A percentile compares a stretch with the other conserved stretches of the same genome.
Conservation (phyloP, 441 rosid species). For the Lepidium campestre region DNA sequence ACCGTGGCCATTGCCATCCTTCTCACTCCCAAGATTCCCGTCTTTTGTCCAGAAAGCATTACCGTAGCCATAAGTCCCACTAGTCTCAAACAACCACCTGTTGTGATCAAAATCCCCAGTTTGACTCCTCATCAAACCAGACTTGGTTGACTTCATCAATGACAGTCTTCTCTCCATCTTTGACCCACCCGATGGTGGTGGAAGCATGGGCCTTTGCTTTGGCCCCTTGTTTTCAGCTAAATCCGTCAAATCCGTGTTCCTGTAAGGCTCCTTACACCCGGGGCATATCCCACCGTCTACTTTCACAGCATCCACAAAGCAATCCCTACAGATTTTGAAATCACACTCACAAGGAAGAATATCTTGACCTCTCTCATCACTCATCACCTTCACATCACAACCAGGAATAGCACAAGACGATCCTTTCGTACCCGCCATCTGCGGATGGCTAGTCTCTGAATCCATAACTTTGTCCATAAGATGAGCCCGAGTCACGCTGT, state of each 20-base stretch:
- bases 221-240: slow-evolving; percentile 37
- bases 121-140: slow-evolving; percentile 83
- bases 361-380: slow-evolving; percentile 80
- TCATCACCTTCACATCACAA: slow-evolving; percentile 90
- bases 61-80: slow-evolving; percentile 87
- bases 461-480: slow-evolving; percentile 91
- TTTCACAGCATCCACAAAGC: slow-evolving; percentile 83
- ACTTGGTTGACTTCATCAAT: slow-evolving; percentile 76
- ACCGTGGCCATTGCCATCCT: slow-evolving; percentile 37
- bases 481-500: slow-evolving; percentile 85
- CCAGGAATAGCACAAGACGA: slow-evolving; percentile 80
- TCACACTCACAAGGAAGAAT: slow-evolving; percentile 92
- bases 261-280: slow-evolving; percentile 81
- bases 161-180: slow-evolving; percentile 89
- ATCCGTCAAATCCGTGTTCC: slow-evolving; percentile 71
- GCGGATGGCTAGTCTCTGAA: slow-evolving; percentile 82
- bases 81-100: slow-evolving; percentile 89
- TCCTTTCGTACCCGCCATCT: slow-evolving; percentile 94
- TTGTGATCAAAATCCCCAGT: slow-evolving; percentile 94
- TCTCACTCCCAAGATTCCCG: slow-evolving; percentile 56
- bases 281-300: slow-evolving; percentile 75
- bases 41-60: slow-evolving; percentile 95
- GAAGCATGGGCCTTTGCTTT: slow-evolving; percentile 54
- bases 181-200: slow-evolving; percentile 72
- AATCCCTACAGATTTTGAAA: slow-evolving; percentile 85